A percentile compares a stretch with the other conserved stretches of the same genome.
These are phyloP conservation scores for Penicillium psychrosexuale DNA, from an alignment of 2,329 filamentous ascomycete genomes.

Conservation along the genomic window DNA sequence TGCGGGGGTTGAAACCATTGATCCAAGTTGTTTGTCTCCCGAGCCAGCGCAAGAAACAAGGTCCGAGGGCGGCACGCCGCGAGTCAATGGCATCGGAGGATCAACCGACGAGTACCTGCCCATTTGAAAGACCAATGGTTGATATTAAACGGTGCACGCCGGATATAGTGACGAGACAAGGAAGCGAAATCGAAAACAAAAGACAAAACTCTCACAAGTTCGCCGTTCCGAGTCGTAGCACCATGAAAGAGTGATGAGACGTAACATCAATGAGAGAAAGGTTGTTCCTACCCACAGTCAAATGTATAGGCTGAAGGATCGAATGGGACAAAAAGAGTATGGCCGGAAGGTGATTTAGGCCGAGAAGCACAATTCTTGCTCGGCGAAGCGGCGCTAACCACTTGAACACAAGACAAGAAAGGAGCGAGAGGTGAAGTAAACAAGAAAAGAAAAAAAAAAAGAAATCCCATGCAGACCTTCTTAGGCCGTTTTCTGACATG, in stretches of 20 bases:
- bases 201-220: slow-evolving; percentile 28
- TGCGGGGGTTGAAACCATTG: neutral
- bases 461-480: slow-evolving; percentile 22
- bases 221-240: slow-evolving; percentile 40
- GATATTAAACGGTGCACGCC: slow-evolving; percentile 22
- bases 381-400: slow-evolving; percentile 3
- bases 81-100: neutral
- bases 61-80: neutral
- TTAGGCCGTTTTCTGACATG: slow-evolving; percentile 14
- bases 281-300: slow-evolving; percentile 26
- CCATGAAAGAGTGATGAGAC: slow-evolving; percentile 37
- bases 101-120: slow-evolving; percentile 6
- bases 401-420: slow-evolving; percentile 6
- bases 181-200: slow-evolving; percentile 18
- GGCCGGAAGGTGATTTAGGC: slow-evolving; percentile 12
- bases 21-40: neutral
- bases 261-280: slow-evolving; percentile 28
- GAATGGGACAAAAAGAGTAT: slow-evolving; percentile 19
- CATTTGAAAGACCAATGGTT: slow-evolving; percentile 13
- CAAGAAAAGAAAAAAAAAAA: slow-evolving; percentile 10
- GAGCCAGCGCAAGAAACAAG: slow-evolving; percentile 1
- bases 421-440: slow-evolving; percentile 11
- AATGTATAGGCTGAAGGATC: slow-evolving; percentile 18
- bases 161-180: slow-evolving; percentile 18
- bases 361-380: slow-evolving; percentile 11